Base-by-base conservation (phyloP, 1,139 yeast species). In the Kodamaea plutei region DNA sequence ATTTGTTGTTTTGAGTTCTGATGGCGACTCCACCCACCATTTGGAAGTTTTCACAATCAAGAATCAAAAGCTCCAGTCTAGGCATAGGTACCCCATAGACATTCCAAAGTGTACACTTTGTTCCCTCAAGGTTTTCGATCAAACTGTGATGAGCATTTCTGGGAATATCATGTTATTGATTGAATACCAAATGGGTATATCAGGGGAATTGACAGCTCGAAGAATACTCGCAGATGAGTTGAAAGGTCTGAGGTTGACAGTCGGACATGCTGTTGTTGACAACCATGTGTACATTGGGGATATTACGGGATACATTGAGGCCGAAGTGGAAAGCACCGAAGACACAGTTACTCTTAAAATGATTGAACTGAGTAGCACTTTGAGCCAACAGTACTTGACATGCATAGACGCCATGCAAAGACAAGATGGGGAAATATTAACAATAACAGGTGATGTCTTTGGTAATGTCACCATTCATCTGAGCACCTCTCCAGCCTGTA, bases 381-480 rank as follows among this genome's bases (percentile, higher is more conserved):
- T 23, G 6, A 15, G 20, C 4, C 26, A 36, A n/a, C 32, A 28
- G 11, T 30, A 31, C 15, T 10, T 37, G 20, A 29, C 40, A 2
- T 22, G 34, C 13, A 16, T 32, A 16, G 35, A 31, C 19, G 30
- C 33, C 8, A 12, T 13, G 5, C 11, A 15, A n/a, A 11, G 11
- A 14, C 9, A 15, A 7, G 17, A 11, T 7, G 31, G 28, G 8
- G 26, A 10, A 2, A 16, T 25, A 5, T 14, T 29, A 8, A 11
- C 28, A 11, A 23, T 60, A 2, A 31, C 45, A 1, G 61, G 62
- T 2, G 70, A 64, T 38, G 47, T 63, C 1, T 37, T 47, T 14
- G 71, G 72, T 0, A 61, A 62, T 34, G 23, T 63, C 1, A 37
- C 49, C 6, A 27, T 47, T 7, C 14, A 15, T 8, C 12, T 20